Percentiles rank a stretch among this genome's conserved stretches.
phyloP scores from a whole-genome alignment of 1,139 yeast species.

The Candida sanyaensis region DNA sequence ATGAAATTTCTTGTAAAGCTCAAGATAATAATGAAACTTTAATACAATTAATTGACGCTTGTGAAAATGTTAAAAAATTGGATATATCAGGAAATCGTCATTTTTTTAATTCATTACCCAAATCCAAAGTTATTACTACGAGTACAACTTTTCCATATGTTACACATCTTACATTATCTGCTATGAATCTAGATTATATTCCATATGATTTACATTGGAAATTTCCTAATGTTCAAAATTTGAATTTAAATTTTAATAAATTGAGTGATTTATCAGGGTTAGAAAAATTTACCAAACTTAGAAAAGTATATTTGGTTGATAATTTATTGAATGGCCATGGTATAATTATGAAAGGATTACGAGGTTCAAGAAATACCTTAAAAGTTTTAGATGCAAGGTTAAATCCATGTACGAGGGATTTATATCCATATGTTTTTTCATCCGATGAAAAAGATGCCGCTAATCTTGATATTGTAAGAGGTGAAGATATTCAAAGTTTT shows the following conservation, averaged over 20 bases:
- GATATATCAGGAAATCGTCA: conserved; percentile 43
- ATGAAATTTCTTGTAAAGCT: conserved; percentile 45
- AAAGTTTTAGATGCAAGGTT: conserved; percentile 50
- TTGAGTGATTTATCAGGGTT: conserved; percentile 32
- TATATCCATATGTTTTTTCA: conserved; percentile 56
- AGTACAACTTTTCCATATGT: conserved; percentile 35
- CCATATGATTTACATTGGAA: conserved; percentile 36
- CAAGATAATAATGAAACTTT: conserved; percentile 25
- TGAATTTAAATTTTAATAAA: conserved; percentile 54
- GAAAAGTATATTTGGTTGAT: conserved; percentile 46
- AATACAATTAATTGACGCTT: conserved; percentile 19
- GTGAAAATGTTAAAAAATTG: conserved; percentile 25
- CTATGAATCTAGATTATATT: conserved; percentile 39
- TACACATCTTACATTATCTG: conserved; percentile 42
- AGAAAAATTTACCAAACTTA: conserved; percentile 31
- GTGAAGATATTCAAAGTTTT: conserved; percentile 50
- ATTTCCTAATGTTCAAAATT: conserved; percentile 50
- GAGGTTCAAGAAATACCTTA: conserved; percentile 32
- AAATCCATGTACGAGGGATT: conserved; percentile 48
- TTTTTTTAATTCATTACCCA: conserved; percentile 1
- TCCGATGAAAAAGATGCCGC: conserved; percentile 40
- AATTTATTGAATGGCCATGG: conserved; percentile 42
- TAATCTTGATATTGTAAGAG: conserved; percentile 40
- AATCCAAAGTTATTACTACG: conserved; percentile 2
- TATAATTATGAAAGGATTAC: conserved; percentile 32